Evolutionary conservation across 352 stramenopile genomes (phyloP).

Genomic region (Phytophthora lateralis): DNA sequence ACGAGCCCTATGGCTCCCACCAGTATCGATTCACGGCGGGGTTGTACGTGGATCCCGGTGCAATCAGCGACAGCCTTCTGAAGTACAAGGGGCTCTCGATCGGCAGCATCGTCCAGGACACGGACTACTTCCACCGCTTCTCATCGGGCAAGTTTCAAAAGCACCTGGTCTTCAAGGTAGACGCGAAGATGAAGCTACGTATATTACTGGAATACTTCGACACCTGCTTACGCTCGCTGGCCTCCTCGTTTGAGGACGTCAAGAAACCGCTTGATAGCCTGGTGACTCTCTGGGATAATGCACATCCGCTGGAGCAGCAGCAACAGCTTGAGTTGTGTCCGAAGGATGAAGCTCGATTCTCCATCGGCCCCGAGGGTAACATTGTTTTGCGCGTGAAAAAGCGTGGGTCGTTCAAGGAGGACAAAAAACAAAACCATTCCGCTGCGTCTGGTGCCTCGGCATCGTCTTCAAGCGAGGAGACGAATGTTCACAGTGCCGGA

Average conservation of each 20-base stretch:
- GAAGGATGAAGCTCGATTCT: slow-evolving; percentile 62
- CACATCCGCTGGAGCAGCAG: slow-evolving; percentile 32
- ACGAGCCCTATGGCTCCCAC: slow-evolving; percentile 40
- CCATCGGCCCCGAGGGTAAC: slow-evolving; percentile 45
- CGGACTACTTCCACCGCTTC: slow-evolving; percentile 77
- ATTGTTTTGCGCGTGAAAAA: slow-evolving; percentile 56
- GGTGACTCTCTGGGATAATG: slow-evolving; percentile 38
- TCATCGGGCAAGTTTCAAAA: slow-evolving; percentile 66
- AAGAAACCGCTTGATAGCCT: slow-evolving; percentile 35
- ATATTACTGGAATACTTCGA: slow-evolving; percentile 66
- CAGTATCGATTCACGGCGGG: slow-evolving; percentile 60
- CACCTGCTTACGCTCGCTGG: slow-evolving; percentile 37
- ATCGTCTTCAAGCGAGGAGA: slow-evolving; percentile 23
- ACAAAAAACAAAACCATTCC: slow-evolving; percentile 24
- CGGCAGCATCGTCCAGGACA: slow-evolving; percentile 77
- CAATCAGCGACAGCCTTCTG: slow-evolving; percentile 63
- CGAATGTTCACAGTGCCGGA: slow-evolving; percentile 1
- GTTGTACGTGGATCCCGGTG: slow-evolving; percentile 70
- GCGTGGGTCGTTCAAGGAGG: slow-evolving; percentile 37
- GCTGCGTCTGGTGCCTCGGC: slow-evolving; percentile 7
- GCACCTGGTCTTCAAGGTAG: slow-evolving; percentile 74
- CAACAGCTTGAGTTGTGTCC: slow-evolving; percentile 39
- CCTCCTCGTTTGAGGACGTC: slow-evolving; percentile 28
- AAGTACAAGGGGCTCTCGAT: slow-evolving; percentile 86
- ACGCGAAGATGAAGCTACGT: slow-evolving; percentile 46